phyloP scores from a whole-genome alignment of 805 yeast species.

The Pichia pseudocactophila region DNA sequence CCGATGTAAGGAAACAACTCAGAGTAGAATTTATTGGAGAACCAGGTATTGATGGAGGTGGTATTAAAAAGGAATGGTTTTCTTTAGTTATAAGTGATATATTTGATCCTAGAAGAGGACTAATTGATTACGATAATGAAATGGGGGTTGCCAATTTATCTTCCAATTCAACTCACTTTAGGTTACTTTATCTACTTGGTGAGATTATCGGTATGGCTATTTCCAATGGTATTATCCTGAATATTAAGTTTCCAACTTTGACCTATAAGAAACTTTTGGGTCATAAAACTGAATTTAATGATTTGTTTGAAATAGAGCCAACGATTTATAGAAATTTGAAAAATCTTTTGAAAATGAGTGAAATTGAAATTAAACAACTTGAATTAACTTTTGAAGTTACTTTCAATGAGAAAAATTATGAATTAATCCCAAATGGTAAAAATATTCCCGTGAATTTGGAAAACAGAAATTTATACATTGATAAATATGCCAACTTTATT shows the following conservation, averaged over 20 bases:
- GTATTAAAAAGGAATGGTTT: slow-evolving; percentile 92
- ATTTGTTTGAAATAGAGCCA: slow-evolving; percentile 64
- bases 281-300: slow-evolving; percentile 47
- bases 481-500: slow-evolving; percentile 51
- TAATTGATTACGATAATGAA: slow-evolving; percentile 59
- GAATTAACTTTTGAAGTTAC: slow-evolving; percentile 54
- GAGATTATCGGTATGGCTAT: slow-evolving; percentile 84
- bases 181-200: slow-evolving; percentile 70
- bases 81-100: slow-evolving; percentile 59
- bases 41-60: slow-evolving; percentile 95
- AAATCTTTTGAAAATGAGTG: slow-evolving; percentile 35
- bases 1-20: slow-evolving; percentile 63
- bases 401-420: slow-evolving; percentile 40
- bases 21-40: slow-evolving; percentile 77
- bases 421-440: slow-evolving; percentile 53
- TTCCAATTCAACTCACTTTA: slow-evolving; percentile 31
- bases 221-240: slow-evolving; percentile 81
- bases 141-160: slow-evolving; percentile 51
- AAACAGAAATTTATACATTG: slow-evolving; percentile 55
- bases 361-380: slow-evolving; percentile 35
- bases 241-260: slow-evolving; percentile 66
- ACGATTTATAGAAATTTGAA: slow-evolving; percentile 45
- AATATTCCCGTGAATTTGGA: slow-evolving; percentile 43
- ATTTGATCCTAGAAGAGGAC: slow-evolving; percentile 58
- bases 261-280: slow-evolving; percentile 66